Evolutionary conservation across 257 asterid genomes (phyloP), one percentile per base, ranked within the genome.

Genomic region (Nicotiana tabacum): DNA sequence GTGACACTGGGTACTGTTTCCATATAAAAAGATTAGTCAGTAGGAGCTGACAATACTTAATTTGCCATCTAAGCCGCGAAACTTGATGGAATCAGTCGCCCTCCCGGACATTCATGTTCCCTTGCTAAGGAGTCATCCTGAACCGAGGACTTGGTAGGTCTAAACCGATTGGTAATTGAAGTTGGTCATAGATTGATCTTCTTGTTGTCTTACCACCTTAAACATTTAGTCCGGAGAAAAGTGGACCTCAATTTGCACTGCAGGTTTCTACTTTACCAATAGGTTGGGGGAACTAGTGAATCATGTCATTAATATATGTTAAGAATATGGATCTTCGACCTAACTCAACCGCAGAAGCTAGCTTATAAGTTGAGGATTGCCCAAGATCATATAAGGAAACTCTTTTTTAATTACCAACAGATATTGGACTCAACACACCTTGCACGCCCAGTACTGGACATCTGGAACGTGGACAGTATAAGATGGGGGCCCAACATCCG

Each of bases 251-350:
- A 27, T 35, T 67, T 35, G 77, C 77, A 67, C 77, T 27, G 17
- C n/a, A 18, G n/a, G 15, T 43, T 70, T 70, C 60, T 70, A 43
- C 21, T 43, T 43, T 21, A 2, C 35, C 60, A 70, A 43, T 21
- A 70, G 46, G 78, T 43, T 70, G 33, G 78, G 78, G n/a, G 78
- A 70, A 70, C n/a, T 70, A 33, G 78, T 70, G 35, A 10, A 70
- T 43, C 24, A 70, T 39, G 53, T 39, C 58, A 39, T 69, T 39
- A 69, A n/a, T 39, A 39, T 39, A 39, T 39, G 46, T 43, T 8
- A 43, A 43, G 11, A 43, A 43, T 43, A 43, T 43, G 0, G 11
- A 43, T 43, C 51, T 43, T 43, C 11, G 11, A 43, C 11, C 11
- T 8, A 43, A 6, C 48, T 39, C 48, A 7, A 39, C 48, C 48